phyloP scores from a whole-genome alignment of 192 early-diverging fungal species.

The Mortierella hygrophila region DNA sequence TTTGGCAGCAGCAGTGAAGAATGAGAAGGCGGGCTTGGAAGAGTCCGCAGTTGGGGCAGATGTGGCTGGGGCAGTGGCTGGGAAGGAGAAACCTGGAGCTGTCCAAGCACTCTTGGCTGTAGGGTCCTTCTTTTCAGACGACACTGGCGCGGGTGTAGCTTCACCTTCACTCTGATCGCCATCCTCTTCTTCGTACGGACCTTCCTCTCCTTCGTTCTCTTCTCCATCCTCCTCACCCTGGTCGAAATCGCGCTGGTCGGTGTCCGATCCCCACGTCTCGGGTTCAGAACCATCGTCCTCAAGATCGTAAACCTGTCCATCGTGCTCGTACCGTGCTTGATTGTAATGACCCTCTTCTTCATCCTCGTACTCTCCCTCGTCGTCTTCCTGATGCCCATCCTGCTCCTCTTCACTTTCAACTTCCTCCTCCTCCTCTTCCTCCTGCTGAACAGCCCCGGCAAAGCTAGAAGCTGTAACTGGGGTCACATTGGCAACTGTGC shows the following conservation, averaged over 20 bases:
- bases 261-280: slow-evolving; percentile 49
- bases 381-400: slow-evolving; percentile 1
- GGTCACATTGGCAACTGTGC: background rate
- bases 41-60: background rate
- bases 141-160: background rate
- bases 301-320: slow-evolving; percentile 42
- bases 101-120: slow-evolving; percentile 26
- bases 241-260: slow-evolving; percentile 47
- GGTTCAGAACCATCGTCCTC: slow-evolving; percentile 34
- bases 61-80: slow-evolving; percentile 1
- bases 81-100: slow-evolving; percentile 40
- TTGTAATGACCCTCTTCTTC: background rate
- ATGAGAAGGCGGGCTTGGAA: slow-evolving; percentile 20
- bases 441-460: background rate
- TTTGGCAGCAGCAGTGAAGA: slow-evolving; percentile 22
- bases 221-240: slow-evolving; percentile 27
- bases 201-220: slow-evolving; percentile 20
- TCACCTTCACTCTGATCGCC: slow-evolving; percentile 6
- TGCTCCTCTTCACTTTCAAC: slow-evolving; percentile 14
- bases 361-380: slow-evolving; percentile 22
- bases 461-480: background rate
- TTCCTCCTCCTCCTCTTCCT: slow-evolving; percentile 16
- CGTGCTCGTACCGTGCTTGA: slow-evolving; percentile 29
- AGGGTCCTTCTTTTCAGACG: background rate
- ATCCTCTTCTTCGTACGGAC: slow-evolving; percentile 2